Percentiles rank a stretch among this genome's conserved stretches.
Conservation (phyloP, 441 rosid genomes). For the Macaranga tanarius region DNA sequence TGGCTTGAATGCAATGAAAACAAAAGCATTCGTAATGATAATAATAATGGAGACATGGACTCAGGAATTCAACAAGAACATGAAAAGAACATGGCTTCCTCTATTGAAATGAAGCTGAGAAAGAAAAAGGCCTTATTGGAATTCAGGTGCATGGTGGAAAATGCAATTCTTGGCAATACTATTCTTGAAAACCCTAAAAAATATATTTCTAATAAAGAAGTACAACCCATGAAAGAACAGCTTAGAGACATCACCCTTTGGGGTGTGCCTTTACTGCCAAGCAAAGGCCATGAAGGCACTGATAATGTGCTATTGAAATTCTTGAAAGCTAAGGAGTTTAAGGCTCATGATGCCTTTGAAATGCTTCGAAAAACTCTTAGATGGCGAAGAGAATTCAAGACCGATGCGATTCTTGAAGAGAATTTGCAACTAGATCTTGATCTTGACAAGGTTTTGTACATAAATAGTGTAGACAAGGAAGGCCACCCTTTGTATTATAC, state of each 20-base stretch:
- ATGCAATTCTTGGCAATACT: slow-evolving; percentile 44
- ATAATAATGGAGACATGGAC: not conserved
- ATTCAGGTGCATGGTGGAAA: slow-evolving; percentile 45
- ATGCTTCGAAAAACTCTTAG: slow-evolving; percentile 48
- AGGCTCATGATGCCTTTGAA: slow-evolving; percentile 45
- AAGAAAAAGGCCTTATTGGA: slow-evolving; percentile 41
- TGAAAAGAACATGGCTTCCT: not conserved
- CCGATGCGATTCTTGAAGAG: slow-evolving; percentile 35
- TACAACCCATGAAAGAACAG: slow-evolving; percentile 9
- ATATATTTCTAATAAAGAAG: slow-evolving; percentile 9
- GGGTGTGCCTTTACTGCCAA: slow-evolving; percentile 61
- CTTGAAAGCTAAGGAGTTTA: slow-evolving; percentile 42
- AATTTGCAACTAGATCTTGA: slow-evolving; percentile 27
- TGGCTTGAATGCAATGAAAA: slow-evolving; percentile 4
- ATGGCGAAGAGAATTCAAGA: slow-evolving; percentile 44
- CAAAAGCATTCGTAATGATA: not conserved
- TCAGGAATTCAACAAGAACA: slow-evolving; percentile 14
- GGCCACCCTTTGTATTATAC: slow-evolving; percentile 49
- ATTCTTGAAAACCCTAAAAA: slow-evolving; percentile 30
- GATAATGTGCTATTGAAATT: slow-evolving; percentile 47
- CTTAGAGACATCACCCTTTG: slow-evolving; percentile 39
- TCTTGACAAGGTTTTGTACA: slow-evolving; percentile 26
- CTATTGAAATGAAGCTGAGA: slow-evolving; percentile 21
- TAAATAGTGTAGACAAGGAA: slow-evolving; percentile 36
- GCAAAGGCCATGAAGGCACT: slow-evolving; percentile 48